Percentiles rank a stretch among this genome's conserved stretches.
These are phyloP conservation scores for Venturia nashicola DNA, from an alignment of 2,329 filamentous ascomycete genomes.

Conservation along the genomic window DNA sequence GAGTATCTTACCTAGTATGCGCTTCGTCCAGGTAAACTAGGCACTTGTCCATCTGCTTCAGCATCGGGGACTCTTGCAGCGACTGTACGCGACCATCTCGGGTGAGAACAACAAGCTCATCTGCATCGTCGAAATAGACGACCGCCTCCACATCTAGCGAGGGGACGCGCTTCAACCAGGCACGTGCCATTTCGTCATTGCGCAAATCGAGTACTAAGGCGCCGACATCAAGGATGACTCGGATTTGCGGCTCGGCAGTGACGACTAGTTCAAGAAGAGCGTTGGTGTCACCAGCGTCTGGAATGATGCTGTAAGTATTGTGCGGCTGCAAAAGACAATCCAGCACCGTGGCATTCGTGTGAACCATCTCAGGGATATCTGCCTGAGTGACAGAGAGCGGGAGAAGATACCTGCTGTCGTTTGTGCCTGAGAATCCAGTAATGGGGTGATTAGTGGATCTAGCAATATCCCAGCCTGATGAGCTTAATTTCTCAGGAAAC, in stretches of 20 bases:
- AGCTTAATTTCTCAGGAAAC: constrained; percentile 50
- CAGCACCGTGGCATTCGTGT: constrained; percentile 58
- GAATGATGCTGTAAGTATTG: constrained; percentile 28
- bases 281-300: constrained; percentile 11
- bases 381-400: constrained; percentile 44
- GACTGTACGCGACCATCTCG: constrained; percentile 32
- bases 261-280: constrained; percentile 37
- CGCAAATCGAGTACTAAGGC: constrained; percentile 54
- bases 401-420: constrained; percentile 46
- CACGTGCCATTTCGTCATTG: constrained; percentile 42
- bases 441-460: constrained; percentile 34
- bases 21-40: constrained; percentile 58
- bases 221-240: constrained; percentile 59
- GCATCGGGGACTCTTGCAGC: constrained; percentile 47
- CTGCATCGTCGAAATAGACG: constrained; percentile 44
- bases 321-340: constrained; percentile 42
- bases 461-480: constrained; percentile 56
- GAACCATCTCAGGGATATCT: constrained; percentile 40
- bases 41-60: constrained; percentile 43
- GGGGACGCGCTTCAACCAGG: constrained; percentile 36
- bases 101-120: constrained; percentile 44
- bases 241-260: constrained; percentile 25
- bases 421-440: constrained; percentile 60
- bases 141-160: constrained; percentile 27
- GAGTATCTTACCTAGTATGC: constrained; percentile 40